Percentiles rank a stretch among this genome's conserved stretches.
phyloP scores from a whole-genome alignment of 306 rosid species.

The Fagus crenata region DNA sequence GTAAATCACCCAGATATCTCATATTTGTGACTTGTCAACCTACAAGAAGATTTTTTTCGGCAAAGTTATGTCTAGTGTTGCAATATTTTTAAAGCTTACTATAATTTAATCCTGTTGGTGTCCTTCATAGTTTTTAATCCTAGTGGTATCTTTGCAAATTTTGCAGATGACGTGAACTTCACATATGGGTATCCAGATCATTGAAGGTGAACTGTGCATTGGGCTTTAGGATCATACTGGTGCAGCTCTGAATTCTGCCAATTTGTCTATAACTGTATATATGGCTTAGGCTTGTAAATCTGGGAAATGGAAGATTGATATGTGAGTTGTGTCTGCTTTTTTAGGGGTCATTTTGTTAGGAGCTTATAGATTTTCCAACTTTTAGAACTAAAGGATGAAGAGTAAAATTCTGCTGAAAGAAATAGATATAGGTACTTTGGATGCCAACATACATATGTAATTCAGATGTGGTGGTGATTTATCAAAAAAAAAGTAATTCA shows the following conservation, averaged over 20 bases:
- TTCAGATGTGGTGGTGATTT: neutral
- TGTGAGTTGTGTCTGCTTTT: slow-evolving; percentile 27
- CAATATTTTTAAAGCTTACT: neutral
- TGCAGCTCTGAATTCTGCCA: slow-evolving; percentile 27
- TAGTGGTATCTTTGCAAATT: slow-evolving; percentile 29
- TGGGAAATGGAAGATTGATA: slow-evolving; percentile 36
- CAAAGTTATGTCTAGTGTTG: neutral
- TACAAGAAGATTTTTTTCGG: neutral
- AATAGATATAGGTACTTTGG: neutral
- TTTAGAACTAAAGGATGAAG: slow-evolving; percentile 26
- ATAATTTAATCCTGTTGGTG: slow-evolving; percentile 6
- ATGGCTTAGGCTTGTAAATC: slow-evolving; percentile 53
- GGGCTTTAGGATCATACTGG: slow-evolving; percentile 24
- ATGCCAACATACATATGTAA: neutral
- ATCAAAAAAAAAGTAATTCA: neutral
- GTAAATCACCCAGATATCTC: neutral
- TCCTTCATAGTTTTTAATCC: slow-evolving; percentile 24
- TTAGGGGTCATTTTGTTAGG: slow-evolving; percentile 26
- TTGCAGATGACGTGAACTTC: slow-evolving; percentile 53
- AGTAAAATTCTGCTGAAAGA: slow-evolving; percentile 12
- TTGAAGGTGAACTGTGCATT: slow-evolving; percentile 25
- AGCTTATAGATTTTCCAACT: slow-evolving; percentile 29
- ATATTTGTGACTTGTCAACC: neutral
- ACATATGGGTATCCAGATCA: slow-evolving; percentile 24
- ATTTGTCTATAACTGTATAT: slow-evolving; percentile 51